A percentile compares a stretch with the other conserved stretches of the same genome.
These are phyloP conservation scores for Xylaria polymorpha DNA, from an alignment of 2,329 filamentous ascomycete genomes.

Conservation along the genomic window DNA sequence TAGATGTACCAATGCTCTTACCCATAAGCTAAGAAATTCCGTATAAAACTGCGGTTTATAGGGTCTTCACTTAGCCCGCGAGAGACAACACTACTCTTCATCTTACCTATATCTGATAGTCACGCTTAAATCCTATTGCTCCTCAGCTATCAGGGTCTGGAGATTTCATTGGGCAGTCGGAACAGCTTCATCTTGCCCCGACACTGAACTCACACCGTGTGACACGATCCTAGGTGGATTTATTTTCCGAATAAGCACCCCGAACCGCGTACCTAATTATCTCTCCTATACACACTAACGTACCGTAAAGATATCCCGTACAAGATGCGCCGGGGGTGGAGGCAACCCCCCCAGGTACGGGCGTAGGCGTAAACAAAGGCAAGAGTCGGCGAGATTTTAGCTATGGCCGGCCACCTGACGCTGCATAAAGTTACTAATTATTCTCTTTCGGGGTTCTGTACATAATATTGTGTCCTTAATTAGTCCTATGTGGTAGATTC, in stretches of 20 bases:
- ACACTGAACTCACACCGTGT: slow-evolving; percentile 37
- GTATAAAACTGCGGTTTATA: background rate
- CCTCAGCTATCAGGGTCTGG: slow-evolving; percentile 1
- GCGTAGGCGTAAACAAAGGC: slow-evolving; percentile 23
- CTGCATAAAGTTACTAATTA: slow-evolving; percentile 7
- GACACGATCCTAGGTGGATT: slow-evolving; percentile 29
- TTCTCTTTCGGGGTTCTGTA: background rate
- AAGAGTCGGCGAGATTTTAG: slow-evolving; percentile 38
- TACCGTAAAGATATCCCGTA: slow-evolving; percentile 15
- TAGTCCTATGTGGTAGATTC: background rate
- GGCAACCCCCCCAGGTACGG: slow-evolving; percentile 1
- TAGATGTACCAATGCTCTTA: background rate
- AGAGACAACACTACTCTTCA: slow-evolving; percentile 4
- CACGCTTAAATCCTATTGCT: background rate
- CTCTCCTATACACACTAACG: slow-evolving; percentile 7
- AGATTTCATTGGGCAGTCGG: slow-evolving; percentile 32
- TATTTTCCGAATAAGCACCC: slow-evolving; percentile 33
- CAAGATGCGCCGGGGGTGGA: slow-evolving; percentile 16
- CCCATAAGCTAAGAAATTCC: background rate
- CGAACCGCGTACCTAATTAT: slow-evolving; percentile 16
- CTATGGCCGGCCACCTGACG: background rate
- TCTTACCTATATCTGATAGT: slow-evolving; percentile 17
- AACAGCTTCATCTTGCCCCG: slow-evolving; percentile 30
- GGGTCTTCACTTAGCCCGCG: background rate
- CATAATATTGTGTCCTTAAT: background rate